Base-by-base conservation (phyloP, 2,329 filamentous ascomycete species). In the Trichoderma afroharzianum region DNA sequence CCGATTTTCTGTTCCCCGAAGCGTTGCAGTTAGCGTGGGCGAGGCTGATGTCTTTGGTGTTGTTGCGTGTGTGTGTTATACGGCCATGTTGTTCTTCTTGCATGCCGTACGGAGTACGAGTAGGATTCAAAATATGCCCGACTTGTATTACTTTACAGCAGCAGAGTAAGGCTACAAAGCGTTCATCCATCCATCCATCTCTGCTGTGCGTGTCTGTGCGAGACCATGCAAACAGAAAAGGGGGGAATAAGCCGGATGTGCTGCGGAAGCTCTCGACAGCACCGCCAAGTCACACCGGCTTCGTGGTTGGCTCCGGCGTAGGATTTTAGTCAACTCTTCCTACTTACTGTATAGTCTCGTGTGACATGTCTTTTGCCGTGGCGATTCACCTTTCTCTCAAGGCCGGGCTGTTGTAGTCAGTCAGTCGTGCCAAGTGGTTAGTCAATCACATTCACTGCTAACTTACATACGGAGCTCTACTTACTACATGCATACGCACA, bases 1-100 rank as follows among this genome's bases (percentile, higher is more conserved):
- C 32, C 63, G 68, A 61, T 63, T 47, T 30, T 47, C 55, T 59
- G 50, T 36, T 67, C 62, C 33, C 69, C 59, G 68, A 63, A 24
- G 21, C n/a, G 43, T 50, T 43, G 1, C 39, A 43, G 39, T n/a
- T 43, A n/a, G 39, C 18, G 15, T 62, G 43, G 28, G 57, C 39
- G 57, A 57, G 61, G 33, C 33, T 26, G 21, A 8, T n/a, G 43
- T 50, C 11, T 50, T 50, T 50, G 43, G 43, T 50, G 43, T 36
- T 36, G 33, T 3, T 36, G 14, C 33, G 14, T 36, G 26, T 26
- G 14, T 36, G 26, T 26, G 33, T 36, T 36, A 15, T 3, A 36
- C 33, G 33, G 33, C 33, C 33, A 36, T 36, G 33, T 36, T 36
- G 33, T 15, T 36, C 14, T 36, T 50, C 43, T 50, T 50, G 43